phyloP scores from a whole-genome alignment of 129 eudicot genomes.

The Centrapalus pauciflorus region DNA sequence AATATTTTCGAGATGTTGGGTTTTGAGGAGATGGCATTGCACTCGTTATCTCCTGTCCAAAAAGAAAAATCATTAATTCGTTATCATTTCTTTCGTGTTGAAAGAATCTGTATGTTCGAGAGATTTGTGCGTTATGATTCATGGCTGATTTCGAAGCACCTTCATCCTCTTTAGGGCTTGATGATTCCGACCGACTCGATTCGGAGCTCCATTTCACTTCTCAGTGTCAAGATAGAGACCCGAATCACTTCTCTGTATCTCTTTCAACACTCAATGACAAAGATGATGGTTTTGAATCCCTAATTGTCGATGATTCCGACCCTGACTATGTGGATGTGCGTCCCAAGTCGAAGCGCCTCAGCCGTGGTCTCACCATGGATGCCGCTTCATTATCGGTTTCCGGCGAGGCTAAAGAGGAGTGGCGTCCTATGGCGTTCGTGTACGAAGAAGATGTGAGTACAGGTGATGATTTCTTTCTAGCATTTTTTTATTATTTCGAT shows the following conservation, averaged over 20 bases:
- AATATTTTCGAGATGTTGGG: too few relatives aligned
- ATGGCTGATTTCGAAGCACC: conserved; percentile 28
- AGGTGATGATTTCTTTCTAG: conserved; percentile 19
- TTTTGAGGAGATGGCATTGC: too few relatives aligned
- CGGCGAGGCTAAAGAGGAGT: not conserved
- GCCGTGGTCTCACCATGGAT: conserved; percentile 29
- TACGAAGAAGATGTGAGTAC: conserved; percentile 33
- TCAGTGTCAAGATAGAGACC: not conserved
- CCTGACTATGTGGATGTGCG: conserved; percentile 25
- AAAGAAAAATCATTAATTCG: too few relatives aligned
- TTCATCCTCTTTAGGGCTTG: conserved; percentile 28
- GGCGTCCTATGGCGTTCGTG: conserved; percentile 16
- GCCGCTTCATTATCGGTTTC: not conserved
- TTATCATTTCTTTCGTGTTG: too few relatives aligned
- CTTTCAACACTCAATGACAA: conserved; percentile 16
- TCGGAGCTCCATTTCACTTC: conserved; percentile 11
- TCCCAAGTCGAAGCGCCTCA: conserved; percentile 39
- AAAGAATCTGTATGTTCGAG: too few relatives aligned
- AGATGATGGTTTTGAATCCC: conserved; percentile 37
- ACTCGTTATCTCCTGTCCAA: too few relatives aligned
- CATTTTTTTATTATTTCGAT: not conserved
- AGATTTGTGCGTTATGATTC: not conserved
- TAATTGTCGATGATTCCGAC: conserved; percentile 34
- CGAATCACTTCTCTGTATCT: not conserved
- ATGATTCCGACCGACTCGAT: conserved; percentile 16